A percentile compares a stretch with the other conserved stretches of the same genome.
These are phyloP conservation scores for Liquidambar formosana DNA, from an alignment of 164 flowering plant genomes.

Conservation along the genomic window DNA sequence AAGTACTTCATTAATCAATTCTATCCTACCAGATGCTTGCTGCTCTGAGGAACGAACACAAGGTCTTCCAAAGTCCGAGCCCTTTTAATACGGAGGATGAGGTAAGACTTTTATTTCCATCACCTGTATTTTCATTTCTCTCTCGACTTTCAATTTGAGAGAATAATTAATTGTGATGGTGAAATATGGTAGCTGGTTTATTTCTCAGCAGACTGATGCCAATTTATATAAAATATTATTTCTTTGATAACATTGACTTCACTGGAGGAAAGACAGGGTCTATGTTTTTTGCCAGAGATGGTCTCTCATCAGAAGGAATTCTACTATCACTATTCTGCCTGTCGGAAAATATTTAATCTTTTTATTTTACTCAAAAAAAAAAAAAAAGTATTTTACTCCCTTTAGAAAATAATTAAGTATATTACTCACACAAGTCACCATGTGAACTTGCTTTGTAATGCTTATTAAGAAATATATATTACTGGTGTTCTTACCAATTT, in stretches of 20 bases:
- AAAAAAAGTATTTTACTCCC: background rate
- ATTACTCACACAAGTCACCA: background rate
- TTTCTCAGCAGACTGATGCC: background rate
- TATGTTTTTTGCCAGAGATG: background rate
- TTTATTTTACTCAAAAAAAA: background rate
- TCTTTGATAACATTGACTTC: background rate
- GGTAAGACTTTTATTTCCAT: slow-evolving; percentile 38
- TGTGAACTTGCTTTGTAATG: background rate
- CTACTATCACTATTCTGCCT: too few relatives aligned
- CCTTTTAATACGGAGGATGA: slow-evolving; percentile 85
- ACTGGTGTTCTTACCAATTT: background rate
- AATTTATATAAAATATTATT: background rate
- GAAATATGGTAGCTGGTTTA: background rate
- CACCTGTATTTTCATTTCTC: background rate
- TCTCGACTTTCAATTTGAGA: background rate
- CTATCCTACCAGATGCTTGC: slow-evolving; percentile 78
- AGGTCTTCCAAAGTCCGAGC: slow-evolving; percentile 32
- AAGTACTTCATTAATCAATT: background rate
- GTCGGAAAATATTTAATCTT: background rate
- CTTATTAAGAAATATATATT: background rate
- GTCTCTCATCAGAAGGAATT: background rate
- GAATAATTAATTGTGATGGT: background rate
- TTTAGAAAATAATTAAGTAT: background rate
- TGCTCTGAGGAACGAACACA: slow-evolving; percentile 73
- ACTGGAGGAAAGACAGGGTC: background rate